A percentile compares a stretch with the other conserved stretches of the same genome.
Evolutionary conservation across 2,329 filamentous ascomycete species (phyloP).

Genomic region (Scleromitrula shiraiana): DNA sequence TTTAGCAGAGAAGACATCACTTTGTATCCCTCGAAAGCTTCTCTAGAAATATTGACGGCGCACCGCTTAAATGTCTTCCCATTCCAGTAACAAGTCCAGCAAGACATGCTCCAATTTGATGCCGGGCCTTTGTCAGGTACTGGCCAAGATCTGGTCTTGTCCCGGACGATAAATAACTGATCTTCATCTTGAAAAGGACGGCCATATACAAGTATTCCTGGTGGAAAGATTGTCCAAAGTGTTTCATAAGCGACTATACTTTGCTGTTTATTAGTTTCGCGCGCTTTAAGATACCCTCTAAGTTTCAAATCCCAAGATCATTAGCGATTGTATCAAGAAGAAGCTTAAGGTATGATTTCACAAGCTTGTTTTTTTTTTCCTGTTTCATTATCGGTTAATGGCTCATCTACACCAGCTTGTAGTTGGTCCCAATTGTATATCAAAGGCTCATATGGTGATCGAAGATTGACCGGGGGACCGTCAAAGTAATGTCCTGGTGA

Average conservation of each 20-base stretch:
- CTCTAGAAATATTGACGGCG: neutral
- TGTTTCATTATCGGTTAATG: neutral
- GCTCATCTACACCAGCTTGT: neutral
- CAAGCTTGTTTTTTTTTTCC: neutral
- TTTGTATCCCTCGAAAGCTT: neutral
- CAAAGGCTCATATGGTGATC: neutral
- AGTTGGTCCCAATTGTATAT: neutral
- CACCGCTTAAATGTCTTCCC: neutral
- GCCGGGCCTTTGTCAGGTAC: neutral
- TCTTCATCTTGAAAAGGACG: neutral
- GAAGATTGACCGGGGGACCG: neutral
- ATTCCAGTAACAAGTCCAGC: neutral
- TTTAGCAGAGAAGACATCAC: neutral
- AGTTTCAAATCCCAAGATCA: neutral
- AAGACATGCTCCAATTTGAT: neutral
- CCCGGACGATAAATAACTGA: neutral
- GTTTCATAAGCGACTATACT: neutral
- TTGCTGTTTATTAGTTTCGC: neutral
- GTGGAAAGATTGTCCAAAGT: neutral
- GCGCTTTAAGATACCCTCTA: neutral
- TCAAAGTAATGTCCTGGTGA: neutral
- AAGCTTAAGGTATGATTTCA: neutral
- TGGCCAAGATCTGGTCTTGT: neutral
- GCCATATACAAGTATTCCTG: neutral
- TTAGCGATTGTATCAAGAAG: neutral